Conservation (phyloP, 306 rosid genomes). For the Sicyos edulis region DNA sequence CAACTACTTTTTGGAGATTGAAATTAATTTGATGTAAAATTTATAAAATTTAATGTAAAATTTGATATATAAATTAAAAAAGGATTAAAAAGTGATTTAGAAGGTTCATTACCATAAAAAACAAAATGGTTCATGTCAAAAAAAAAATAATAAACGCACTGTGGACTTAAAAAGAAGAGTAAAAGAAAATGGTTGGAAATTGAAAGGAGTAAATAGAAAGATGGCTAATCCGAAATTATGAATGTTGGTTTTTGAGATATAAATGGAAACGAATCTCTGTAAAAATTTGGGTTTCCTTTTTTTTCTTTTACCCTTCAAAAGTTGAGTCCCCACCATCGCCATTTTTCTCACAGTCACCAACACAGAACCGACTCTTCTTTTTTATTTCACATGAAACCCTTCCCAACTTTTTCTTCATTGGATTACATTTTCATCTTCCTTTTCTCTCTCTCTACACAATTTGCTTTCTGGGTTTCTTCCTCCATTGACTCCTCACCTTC, state of each 20-base stretch:
- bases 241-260: background rate
- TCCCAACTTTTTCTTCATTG: background rate
- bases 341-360: conserved; percentile 11
- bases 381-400: conserved; percentile 5
- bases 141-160: no score
- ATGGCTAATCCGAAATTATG: background rate
- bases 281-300: conserved; percentile 1
- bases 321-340: conserved; percentile 5
- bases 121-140: no score
- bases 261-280: background rate
- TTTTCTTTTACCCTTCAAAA: background rate
- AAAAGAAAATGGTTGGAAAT: no score
- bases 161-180: no score
- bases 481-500: conserved; percentile 1
- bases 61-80: no score
- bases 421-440: conserved; percentile 7
- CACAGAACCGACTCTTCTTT: conserved; percentile 18
- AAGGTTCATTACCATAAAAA: no score
- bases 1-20: no score
- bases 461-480: conserved; percentile 13
- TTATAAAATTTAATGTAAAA: no score
- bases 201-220: background rate
- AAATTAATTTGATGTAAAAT: no score
- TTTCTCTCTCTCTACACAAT: background rate
- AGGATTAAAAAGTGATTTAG: no score